A percentile compares a stretch with the other conserved stretches of the same genome.
Evolutionary conservation across 768 basidiomycete genomes (phyloP).

Genomic region (Gloeophyllum trabeum): DNA sequence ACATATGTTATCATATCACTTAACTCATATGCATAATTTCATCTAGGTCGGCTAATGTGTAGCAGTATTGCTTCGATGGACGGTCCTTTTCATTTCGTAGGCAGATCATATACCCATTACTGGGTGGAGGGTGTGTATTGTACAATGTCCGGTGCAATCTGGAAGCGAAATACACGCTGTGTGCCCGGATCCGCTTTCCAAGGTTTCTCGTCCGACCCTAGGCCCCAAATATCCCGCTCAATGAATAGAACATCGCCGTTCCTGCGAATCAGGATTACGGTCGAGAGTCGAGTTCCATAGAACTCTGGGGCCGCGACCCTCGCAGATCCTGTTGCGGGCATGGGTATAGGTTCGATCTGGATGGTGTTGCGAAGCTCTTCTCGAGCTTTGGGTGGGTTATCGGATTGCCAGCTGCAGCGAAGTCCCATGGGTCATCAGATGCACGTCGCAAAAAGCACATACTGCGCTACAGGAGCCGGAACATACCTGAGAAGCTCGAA

Average conservation of each 20-base stretch:
- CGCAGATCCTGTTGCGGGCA: slow-evolving; percentile 7
- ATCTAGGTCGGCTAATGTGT: too few species aligned
- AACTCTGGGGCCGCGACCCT: slow-evolving; percentile 5
- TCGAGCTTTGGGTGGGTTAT: slow-evolving; percentile 34
- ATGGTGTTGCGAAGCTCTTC: slow-evolving; percentile 52
- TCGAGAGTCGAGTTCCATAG: slow-evolving; percentile 69
- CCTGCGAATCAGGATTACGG: slow-evolving; percentile 53
- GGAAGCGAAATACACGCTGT: slow-evolving; percentile 14
- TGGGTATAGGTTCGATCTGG: slow-evolving; percentile 40
- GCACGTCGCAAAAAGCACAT: slow-evolving; percentile 7
- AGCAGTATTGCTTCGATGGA: too few species aligned
- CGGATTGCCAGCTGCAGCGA: slow-evolving; percentile 32
- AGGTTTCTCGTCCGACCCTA: slow-evolving; percentile 27
- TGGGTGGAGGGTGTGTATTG: too few species aligned
- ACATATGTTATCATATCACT: too few species aligned
- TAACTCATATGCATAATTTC: too few species aligned
- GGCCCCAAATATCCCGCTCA: slow-evolving; percentile 60
- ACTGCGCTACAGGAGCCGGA: too few species aligned
- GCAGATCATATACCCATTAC: too few species aligned
- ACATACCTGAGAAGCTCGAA: slow-evolving; percentile 66
- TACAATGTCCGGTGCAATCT: slow-evolving; percentile 5
- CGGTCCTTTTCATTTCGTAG: too few species aligned
- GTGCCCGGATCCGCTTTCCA: slow-evolving; percentile 19
- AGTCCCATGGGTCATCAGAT: slow-evolving; percentile 4
- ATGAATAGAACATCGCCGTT: slow-evolving; percentile 53